These are phyloP conservation scores for Diaporthe humulicola DNA, from an alignment of 2,329 filamentous ascomycete species.

Conservation along the genomic window DNA sequence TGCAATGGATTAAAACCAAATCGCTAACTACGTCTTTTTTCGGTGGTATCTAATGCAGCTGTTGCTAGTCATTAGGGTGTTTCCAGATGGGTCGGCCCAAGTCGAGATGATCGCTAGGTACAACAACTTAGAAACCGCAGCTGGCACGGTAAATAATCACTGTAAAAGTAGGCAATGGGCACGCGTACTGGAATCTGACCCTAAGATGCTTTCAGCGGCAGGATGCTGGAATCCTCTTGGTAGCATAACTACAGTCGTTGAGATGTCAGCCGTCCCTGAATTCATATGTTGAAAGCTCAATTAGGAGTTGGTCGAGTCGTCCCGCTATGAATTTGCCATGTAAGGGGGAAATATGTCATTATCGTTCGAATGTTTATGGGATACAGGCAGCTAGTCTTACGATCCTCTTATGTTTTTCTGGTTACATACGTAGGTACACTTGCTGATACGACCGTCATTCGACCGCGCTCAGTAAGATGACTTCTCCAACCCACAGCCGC, in stretches of 20 bases:
- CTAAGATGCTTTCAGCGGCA: neutral
- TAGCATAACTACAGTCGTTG: neutral
- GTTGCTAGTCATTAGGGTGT: neutral
- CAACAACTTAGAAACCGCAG: neutral
- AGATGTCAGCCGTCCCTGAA: neutral
- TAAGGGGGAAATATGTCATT: neutral
- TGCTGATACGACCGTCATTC: neutral
- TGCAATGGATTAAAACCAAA: neutral
- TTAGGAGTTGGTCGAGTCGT: neutral
- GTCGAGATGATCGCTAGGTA: neutral
- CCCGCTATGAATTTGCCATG: neutral
- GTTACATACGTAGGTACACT: neutral
- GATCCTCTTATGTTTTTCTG: neutral
- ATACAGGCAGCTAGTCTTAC: neutral
- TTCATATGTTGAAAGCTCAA: neutral
- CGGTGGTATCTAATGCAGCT: neutral
- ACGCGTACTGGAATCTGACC: neutral
- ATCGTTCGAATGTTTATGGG: neutral
- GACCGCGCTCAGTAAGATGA: constrained; percentile 23
- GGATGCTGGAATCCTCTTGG: neutral
- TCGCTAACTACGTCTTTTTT: neutral
- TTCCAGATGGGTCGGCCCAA: neutral
- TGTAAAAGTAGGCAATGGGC: neutral
- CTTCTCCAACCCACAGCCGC: constrained; percentile 1
- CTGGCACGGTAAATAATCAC: neutral